These are phyloP conservation scores for Euphorbia peplus DNA, from an alignment of 345 rosid species.

Conservation along the genomic window DNA sequence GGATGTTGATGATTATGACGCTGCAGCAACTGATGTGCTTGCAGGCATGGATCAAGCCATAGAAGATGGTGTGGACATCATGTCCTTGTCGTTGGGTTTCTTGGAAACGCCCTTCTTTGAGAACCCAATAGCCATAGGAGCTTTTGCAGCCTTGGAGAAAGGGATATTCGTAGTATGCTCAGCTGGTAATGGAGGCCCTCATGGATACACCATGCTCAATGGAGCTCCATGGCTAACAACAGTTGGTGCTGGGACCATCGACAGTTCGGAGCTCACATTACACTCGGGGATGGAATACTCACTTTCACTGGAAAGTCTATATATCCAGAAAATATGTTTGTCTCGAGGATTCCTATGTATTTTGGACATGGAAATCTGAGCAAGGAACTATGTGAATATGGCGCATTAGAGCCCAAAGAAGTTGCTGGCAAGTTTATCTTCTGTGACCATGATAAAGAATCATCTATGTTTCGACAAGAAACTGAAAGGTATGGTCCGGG, in stretches of 20 bases:
- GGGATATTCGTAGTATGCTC: slow-evolving; percentile 51
- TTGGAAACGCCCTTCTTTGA: slow-evolving; percentile 33
- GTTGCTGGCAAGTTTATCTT: slow-evolving; percentile 42
- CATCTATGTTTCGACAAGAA: not conserved
- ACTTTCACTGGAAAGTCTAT: slow-evolving; percentile 32
- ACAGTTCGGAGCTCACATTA: slow-evolving; percentile 25
- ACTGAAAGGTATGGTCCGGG: slow-evolving; percentile 17
- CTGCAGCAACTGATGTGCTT: slow-evolving; percentile 39
- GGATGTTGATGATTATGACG: slow-evolving; percentile 3
- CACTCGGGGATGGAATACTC: slow-evolving; percentile 19
- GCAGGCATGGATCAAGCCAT: slow-evolving; percentile 59
- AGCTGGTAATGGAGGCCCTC: slow-evolving; percentile 45
- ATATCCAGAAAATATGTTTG: slow-evolving; percentile 35
- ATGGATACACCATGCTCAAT: slow-evolving; percentile 34
- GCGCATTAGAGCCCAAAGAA: slow-evolving; percentile 30
- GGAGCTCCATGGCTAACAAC: slow-evolving; percentile 50
- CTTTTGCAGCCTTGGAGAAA: slow-evolving; percentile 47
- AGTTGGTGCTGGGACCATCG: slow-evolving; percentile 42
- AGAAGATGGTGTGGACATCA: slow-evolving; percentile 46
- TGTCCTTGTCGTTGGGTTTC: slow-evolving; percentile 41
- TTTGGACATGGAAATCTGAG: slow-evolving; percentile 40
- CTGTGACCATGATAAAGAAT: slow-evolving; percentile 26
- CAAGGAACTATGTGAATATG: slow-evolving; percentile 30
- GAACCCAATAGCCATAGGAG: slow-evolving; percentile 52
- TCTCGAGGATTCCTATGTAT: slow-evolving; percentile 32